Conservation (phyloP, 78 protist species). For the slime mould (Dictyostelium discoideum) region DNA sequence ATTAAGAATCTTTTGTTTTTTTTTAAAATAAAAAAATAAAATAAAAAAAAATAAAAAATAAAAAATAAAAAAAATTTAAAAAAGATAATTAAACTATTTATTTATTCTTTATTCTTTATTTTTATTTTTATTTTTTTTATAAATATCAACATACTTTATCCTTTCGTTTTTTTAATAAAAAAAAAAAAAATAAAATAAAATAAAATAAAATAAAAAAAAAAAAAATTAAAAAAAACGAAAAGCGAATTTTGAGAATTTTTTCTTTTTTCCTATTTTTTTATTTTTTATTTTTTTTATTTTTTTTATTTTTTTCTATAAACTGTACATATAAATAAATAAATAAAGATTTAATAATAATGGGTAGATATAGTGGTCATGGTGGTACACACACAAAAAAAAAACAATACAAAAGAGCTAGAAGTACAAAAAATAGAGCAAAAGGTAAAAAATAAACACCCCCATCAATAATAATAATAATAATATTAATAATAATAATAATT, state of each 20-base stretch:
- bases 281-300: slow-evolving; percentile 1
- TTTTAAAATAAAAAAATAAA: too few species aligned
- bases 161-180: not conserved
- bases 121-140: too few species aligned
- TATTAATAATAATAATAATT: not conserved
- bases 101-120: too few species aligned
- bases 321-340: not conserved
- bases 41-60: too few species aligned
- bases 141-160: too few species aligned
- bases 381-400: slow-evolving; percentile 66
- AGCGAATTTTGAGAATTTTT: not conserved
- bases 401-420: slow-evolving; percentile 65
- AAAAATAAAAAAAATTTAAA: too few species aligned
- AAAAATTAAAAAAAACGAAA: slow-evolving; percentile 1
- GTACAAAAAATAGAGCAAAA: slow-evolving; percentile 58
- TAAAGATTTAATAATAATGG: slow-evolving; percentile 29
- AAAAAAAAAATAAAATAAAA: not conserved
- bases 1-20: too few species aligned
- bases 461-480: not conserved
- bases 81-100: too few species aligned
- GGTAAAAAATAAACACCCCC: too few species aligned
- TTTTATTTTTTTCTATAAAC: not conserved
- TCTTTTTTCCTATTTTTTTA: not conserved
- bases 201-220: not conserved
- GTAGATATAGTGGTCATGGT: slow-evolving; percentile 67